Conservation (phyloP, 2,329 filamentous ascomycete genomes). For the Colletotrichum acutatum region DNA sequence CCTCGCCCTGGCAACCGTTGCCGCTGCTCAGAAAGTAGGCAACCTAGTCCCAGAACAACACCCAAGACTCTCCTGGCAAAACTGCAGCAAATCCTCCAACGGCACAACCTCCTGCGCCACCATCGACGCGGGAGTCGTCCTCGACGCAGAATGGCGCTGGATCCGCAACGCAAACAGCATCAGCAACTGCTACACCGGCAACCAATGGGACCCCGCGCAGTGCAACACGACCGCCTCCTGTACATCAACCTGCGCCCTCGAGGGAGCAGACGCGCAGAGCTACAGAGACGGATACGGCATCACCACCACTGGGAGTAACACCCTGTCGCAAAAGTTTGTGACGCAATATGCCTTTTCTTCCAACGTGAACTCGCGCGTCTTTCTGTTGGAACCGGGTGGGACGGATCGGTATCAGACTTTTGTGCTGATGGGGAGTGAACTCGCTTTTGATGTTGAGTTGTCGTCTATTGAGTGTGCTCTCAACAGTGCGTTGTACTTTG, state of each 20-base stretch:
- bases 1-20: slow-evolving; percentile 1
- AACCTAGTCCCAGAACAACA: slow-evolving; percentile 6
- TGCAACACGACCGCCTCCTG: slow-evolving; percentile 54
- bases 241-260: slow-evolving; percentile 55
- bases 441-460: slow-evolving; percentile 75
- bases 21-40: slow-evolving; percentile 16
- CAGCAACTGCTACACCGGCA: slow-evolving; percentile 62
- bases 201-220: slow-evolving; percentile 46
- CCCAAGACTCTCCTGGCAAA: slow-evolving; percentile 24
- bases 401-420: slow-evolving; percentile 67
- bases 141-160: slow-evolving; percentile 32
- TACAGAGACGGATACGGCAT: slow-evolving; percentile 55
- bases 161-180: slow-evolving; percentile 41
- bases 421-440: slow-evolving; percentile 69
- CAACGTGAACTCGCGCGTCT: slow-evolving; percentile 62
- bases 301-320: slow-evolving; percentile 53
- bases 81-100: neutral
- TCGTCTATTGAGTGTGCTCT: slow-evolving; percentile 72
- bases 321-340: slow-evolving; percentile 61
- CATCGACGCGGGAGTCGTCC: slow-evolving; percentile 8
- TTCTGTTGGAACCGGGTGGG: slow-evolving; percentile 63
- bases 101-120: neutral
- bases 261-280: slow-evolving; percentile 55
- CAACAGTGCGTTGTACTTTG: slow-evolving; percentile 73
- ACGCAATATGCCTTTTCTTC: slow-evolving; percentile 56